Evolutionary conservation across 345 rosid genomes (phyloP), one percentile per base, ranked within the genome.

Genomic region (Eucalyptus viminalis): DNA sequence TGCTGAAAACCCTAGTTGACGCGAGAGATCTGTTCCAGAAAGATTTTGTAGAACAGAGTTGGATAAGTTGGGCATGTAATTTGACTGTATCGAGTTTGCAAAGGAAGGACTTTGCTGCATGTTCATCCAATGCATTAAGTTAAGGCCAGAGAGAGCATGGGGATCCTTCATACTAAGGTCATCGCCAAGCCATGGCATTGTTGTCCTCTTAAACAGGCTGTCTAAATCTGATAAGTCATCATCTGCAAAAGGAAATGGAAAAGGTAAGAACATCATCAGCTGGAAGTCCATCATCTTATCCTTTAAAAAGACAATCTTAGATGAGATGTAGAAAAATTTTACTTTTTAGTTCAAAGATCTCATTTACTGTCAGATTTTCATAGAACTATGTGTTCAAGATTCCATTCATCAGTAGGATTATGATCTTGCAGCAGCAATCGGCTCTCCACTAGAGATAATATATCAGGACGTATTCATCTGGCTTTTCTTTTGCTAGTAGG

Each of bases 41-140:
- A 93, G 91, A 88, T 93, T 93, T 89, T 92, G 96, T 87, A 93
- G 87, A 81, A 91, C 91, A 86, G 94, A 91, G 29, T 93, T 93
- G 44, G 95, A 89, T 88, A 93, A 88, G 47, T 94, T 90, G 58
- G 93, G 93, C 90, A 92, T 76, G 90, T 91, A 93, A 92, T 92
- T 93, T 19, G 94, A 92, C 90, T 93, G 96, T 87, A 95, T 65
- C 47, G 97, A 56, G 92, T 92, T 93, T 47, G 92, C 91, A 50
- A 94, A 76, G 65, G 91, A 92, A 90, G 97, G 86, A 89, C 91
- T 95, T 89, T 96, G 99, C 89, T 95, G 98, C 97, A 97, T 92
- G 91, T 92, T 97, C 99, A 97, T 97, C 98, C 98, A 96, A 91
- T 97, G 98, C 91, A 93, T 96, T 90, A 98, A 92, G 92, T 98